A percentile compares a stretch with the other conserved stretches of the same genome.
These are phyloP conservation scores for Luffa acutangula DNA, from an alignment of 306 rosid genomes.

Conservation along the genomic window DNA sequence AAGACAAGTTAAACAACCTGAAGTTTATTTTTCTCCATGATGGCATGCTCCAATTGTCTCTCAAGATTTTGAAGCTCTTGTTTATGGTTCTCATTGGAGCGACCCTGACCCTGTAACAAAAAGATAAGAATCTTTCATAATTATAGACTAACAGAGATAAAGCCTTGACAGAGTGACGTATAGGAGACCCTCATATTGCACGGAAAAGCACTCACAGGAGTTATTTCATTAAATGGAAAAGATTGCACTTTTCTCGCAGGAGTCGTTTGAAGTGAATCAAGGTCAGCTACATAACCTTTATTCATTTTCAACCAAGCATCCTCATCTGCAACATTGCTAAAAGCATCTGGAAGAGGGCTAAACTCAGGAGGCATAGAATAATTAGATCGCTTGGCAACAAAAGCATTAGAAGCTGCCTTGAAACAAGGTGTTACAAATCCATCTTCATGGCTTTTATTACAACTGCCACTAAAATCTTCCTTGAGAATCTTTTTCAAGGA, in stretches of 20 bases:
- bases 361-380: slow-evolving; percentile 43
- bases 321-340: slow-evolving; percentile 80
- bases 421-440: slow-evolving; percentile 62
- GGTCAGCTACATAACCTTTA: slow-evolving; percentile 70
- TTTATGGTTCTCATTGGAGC: slow-evolving; percentile 27
- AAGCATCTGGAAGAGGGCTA: slow-evolving; percentile 71
- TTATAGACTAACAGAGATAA: slow-evolving; percentile 1
- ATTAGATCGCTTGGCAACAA: slow-evolving; percentile 64
- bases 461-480: slow-evolving; percentile 40
- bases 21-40: slow-evolving; percentile 53
- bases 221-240: slow-evolving; percentile 43
- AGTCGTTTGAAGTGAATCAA: slow-evolving; percentile 72
- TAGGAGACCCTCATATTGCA: neutral
- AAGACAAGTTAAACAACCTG: slow-evolving; percentile 36
- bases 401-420: slow-evolving; percentile 51
- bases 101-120: slow-evolving; percentile 26
- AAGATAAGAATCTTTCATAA: neutral
- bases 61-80: slow-evolving; percentile 47
- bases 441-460: slow-evolving; percentile 43
- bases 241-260: slow-evolving; percentile 63
- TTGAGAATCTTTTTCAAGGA: slow-evolving; percentile 27
- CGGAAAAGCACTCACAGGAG: slow-evolving; percentile 46
- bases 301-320: slow-evolving; percentile 91
- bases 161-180: slow-evolving; percentile 10
- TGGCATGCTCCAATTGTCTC: slow-evolving; percentile 50